Conservation (phyloP, 1,139 yeast species). For the Lodderomyces orthopsilosis region DNA sequence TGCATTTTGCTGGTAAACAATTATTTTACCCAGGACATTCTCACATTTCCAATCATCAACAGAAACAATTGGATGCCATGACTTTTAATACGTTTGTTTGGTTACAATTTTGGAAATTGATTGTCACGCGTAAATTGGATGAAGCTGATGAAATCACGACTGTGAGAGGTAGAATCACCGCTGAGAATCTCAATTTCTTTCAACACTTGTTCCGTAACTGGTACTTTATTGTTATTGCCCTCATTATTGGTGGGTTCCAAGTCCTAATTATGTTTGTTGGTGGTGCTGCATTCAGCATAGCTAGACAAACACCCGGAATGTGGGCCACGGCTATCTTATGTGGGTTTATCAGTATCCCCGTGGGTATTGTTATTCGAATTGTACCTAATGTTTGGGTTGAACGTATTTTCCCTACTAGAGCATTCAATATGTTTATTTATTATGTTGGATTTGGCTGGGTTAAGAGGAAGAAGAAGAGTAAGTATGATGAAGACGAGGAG, state of each 20-base stretch:
- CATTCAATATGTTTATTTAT: constrained; percentile 47
- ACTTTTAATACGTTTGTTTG: constrained; percentile 96
- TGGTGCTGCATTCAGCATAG: constrained; percentile 88
- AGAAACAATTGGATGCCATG: constrained; percentile 69
- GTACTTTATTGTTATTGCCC: constrained; percentile 72
- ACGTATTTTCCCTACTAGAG: constrained; percentile 62
- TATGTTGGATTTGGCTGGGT: constrained; percentile 48
- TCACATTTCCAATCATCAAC: constrained; percentile 41
- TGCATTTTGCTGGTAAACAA: constrained; percentile 73
- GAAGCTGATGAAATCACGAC: constrained; percentile 71
- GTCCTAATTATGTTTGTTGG: constrained; percentile 93
- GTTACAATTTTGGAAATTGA: constrained; percentile 93
- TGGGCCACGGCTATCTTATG: constrained; percentile 89
- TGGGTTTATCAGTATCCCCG: constrained; percentile 81
- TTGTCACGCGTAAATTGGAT: constrained; percentile 88
- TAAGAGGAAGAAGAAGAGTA: constrained; percentile 26
- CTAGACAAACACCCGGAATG: constrained; percentile 73
- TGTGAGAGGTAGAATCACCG: constrained; percentile 56
- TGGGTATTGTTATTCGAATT: constrained; percentile 70
- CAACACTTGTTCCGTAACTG: constrained; percentile 78
- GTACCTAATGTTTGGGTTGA: constrained; percentile 81
- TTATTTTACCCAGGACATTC: constrained; percentile 52
- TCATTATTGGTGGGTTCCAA: constrained; percentile 79
- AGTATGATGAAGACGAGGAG: constrained; percentile 7
- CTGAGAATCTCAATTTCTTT: constrained; percentile 71